Base-by-base conservation (phyloP, 352 stramenopile species). In the Aphanomyces cochlioides region DNA sequence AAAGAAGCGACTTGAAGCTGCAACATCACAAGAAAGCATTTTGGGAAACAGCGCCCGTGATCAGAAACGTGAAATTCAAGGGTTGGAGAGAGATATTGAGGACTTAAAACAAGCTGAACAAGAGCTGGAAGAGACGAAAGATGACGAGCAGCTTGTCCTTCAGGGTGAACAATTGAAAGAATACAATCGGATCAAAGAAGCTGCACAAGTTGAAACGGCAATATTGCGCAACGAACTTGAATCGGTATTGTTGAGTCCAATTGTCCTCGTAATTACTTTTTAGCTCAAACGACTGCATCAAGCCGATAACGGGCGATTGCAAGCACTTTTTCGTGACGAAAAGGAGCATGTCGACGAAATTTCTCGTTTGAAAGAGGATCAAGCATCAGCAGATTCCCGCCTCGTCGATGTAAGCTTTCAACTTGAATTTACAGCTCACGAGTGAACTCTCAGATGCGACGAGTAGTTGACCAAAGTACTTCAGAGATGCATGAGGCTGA, bases 181-280 rank as follows among this genome's bases (percentile, higher is more conserved):
- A 61, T 95, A 94, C 60, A 82, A 95, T 72, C 84, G 86, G 6
- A 91, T 95, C 47, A 93, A 93, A 48, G 84, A 94, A 67, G 69
- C 67, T 5, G 84, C 81, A 0, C 79, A 90, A 64, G 70, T 90
- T 40, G 84, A 90, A 72, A 95, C 87, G 1, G 90, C 81, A 43
- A 58, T 84, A 37, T 45, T 93, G 47, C 86, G 83, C 7, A 90
- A 81, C 37, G 75, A 93, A 37, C 68, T 93, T 0, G 85, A 91
- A 21, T 82, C 83, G 1, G 89, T 94, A 21, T 21, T 37, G 7
- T 40, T 3, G n/a, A 40, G 7, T 38, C 39, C 66, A 7, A 67
- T 50, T 21, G 8, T 5, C 3, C 3, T 7, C 19, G 3, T 71
- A 17, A 50, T 5, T 63, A 4, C 10, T 19, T 7, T 47, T 7